Evolutionary conservation across 148 eudicot species (phyloP), one percentile per base, ranked within the genome.

Genomic region (Gaultheria prostrata): DNA sequence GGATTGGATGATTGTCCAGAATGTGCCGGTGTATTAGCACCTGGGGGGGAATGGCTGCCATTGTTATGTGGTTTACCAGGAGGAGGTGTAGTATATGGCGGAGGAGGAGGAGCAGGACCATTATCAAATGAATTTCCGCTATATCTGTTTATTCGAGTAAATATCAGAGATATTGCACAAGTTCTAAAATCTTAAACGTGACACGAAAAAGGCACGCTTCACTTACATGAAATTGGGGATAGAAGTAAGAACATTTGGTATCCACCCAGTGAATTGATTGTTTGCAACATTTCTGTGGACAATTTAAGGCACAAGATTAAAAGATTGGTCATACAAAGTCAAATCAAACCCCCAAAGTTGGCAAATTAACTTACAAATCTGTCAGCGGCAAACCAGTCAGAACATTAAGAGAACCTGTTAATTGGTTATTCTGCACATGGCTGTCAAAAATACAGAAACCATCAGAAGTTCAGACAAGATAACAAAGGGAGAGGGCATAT

Each of bases 51-150:
- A 81, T 88, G 90, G 80, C 82, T 89, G 82, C 85, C 81, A 76
- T 90, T 91, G 30, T 84, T 82, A 72, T 32, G 82, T 72, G 93
- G 84, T 87, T 84, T 92, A 80, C 95, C 92, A 14, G 98, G 94
- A 77, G 98, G 99, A 83, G 97, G 98, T 77, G 99, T 82, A 26
- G 92, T 92, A 56, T 87, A 90, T 33, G 99, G 99, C 67, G 99
- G 97, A 3, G 95, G 95, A 45, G 97, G 98, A 79, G 98, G 98
- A 87, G 99, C 99, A 61, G 97, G 95, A 75, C 98, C 91, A 88
- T 97, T 94, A 18, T 93, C 90, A 86, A 97, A 97, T 80, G 96
- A 84, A 84, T 97, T 97, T 33, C 99, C 97, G 61, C 84, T 89
- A 79, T 90, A 93, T 81, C 99, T 97, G 93, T 77, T 72, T 14